Conservation (phyloP, 352 stramenopile species). For the Globisporangium polare region DNA sequence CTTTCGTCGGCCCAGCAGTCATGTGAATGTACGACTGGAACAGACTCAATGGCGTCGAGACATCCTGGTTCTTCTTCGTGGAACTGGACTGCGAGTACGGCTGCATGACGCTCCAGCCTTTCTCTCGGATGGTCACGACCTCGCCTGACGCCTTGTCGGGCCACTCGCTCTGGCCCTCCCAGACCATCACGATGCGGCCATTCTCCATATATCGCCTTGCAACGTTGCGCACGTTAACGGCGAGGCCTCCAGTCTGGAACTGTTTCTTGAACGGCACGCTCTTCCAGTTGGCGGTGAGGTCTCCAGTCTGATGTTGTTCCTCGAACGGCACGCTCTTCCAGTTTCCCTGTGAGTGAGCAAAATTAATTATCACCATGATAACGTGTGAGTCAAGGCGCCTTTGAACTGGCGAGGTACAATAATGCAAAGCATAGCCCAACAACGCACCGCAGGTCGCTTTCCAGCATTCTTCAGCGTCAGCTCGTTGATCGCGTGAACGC, state of each 20-base stretch:
- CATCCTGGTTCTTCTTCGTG: neutral
- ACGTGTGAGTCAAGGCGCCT: too few species aligned
- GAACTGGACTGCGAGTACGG: neutral
- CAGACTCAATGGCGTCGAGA: slow-evolving; percentile 4
- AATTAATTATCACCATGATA: neutral
- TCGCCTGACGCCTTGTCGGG: slow-evolving; percentile 1
- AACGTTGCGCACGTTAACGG: neutral
- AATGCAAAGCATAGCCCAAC: neutral
- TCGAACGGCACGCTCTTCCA: neutral
- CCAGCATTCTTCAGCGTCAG: neutral
- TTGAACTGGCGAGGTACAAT: too few species aligned
- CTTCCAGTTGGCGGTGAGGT: too few species aligned
- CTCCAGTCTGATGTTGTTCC: too few species aligned
- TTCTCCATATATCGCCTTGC: slow-evolving; percentile 10
- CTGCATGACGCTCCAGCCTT: slow-evolving; percentile 8
- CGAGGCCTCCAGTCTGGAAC: neutral
- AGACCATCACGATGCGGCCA: slow-evolving; percentile 11
- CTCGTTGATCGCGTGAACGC: slow-evolving; percentile 7
- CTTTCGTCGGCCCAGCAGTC: neutral
- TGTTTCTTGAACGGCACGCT: slow-evolving; percentile 4
- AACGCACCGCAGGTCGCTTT: neutral
- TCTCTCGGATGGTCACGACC: slow-evolving; percentile 9
- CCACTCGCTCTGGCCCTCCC: slow-evolving; percentile 12
- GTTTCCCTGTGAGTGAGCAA: neutral
- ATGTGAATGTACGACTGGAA: slow-evolving; percentile 14